Conservation (phyloP, 208 protist genomes). For the Acanthamoeba triangularis region DNA sequence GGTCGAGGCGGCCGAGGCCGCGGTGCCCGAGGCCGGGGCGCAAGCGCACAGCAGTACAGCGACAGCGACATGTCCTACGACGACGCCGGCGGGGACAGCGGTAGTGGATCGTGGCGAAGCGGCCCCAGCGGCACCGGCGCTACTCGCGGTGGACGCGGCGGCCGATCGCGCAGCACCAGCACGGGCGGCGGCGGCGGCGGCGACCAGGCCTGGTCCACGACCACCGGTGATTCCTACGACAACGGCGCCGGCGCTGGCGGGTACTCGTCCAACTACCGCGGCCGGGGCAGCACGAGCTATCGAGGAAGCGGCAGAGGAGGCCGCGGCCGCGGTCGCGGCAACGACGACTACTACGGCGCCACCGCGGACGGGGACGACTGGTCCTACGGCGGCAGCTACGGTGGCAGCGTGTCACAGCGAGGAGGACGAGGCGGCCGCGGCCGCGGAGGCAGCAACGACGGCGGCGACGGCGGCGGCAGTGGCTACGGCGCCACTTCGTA, state of each 20-base stretch:
- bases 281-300: not conserved
- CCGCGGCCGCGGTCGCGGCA: too few species aligned
- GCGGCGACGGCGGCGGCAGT: too few species aligned
- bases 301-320: not conserved
- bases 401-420: not conserved
- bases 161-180: not conserved
- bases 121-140: not conserved
- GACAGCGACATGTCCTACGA: not conserved
- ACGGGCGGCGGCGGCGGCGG: not conserved
- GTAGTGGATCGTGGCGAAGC: not conserved
- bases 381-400: not conserved
- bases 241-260: not conserved
- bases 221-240: not conserved
- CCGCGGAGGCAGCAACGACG: too few species aligned
- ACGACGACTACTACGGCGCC: too few species aligned
- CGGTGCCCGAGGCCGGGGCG: not conserved
- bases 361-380: not conserved
- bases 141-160: not conserved
- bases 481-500: not conserved
- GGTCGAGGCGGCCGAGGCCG: not conserved
- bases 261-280: not conserved
- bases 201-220: not conserved
- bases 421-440: not conserved
- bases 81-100: not conserved
- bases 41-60: not conserved